phyloP scores from a whole-genome alignment of 2,329 filamentous ascomycete genomes.

The Stachybotrys chartarum region DNA sequence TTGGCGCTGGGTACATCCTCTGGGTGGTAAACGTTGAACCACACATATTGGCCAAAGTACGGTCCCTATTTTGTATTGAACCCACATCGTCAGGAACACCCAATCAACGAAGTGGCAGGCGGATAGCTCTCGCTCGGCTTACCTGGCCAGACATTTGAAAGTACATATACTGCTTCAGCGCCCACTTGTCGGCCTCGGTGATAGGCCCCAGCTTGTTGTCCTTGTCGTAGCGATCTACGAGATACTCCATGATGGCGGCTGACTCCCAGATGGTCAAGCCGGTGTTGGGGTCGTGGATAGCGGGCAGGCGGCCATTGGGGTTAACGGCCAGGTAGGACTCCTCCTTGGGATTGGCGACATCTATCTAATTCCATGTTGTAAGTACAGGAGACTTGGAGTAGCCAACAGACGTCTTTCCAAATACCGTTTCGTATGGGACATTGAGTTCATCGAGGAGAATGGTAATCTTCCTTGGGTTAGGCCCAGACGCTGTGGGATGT shows the following conservation, averaged over 20 bases:
- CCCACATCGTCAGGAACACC: too few relatives aligned
- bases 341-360: constrained; percentile 45
- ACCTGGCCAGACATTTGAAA: constrained; percentile 31
- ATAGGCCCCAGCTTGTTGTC: constrained; percentile 61
- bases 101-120: too few relatives aligned
- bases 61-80: constrained; percentile 17
- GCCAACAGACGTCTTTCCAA: not conserved
- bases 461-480: constrained; percentile 23
- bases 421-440: constrained; percentile 23
- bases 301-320: constrained; percentile 87
- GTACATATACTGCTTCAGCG: constrained; percentile 25
- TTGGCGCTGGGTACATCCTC: constrained; percentile 20
- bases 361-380: constrained; percentile 6
- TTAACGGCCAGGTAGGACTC: constrained; percentile 88
- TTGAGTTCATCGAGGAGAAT: constrained; percentile 29
- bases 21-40: constrained; percentile 20
- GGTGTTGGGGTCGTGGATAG: constrained; percentile 75
- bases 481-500: constrained; percentile 11
- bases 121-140: not conserved
- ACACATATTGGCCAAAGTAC: constrained; percentile 26
- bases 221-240: constrained; percentile 73
- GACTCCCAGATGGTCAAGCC: constrained; percentile 79
- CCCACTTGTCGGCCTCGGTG: constrained; percentile 22
- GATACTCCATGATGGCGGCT: constrained; percentile 77
- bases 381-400: not conserved